A percentile compares a stretch with the other conserved stretches of the same genome.
Conservation (phyloP, 768 basidiomycete genomes). For the Tulasnella sp. region DNA sequence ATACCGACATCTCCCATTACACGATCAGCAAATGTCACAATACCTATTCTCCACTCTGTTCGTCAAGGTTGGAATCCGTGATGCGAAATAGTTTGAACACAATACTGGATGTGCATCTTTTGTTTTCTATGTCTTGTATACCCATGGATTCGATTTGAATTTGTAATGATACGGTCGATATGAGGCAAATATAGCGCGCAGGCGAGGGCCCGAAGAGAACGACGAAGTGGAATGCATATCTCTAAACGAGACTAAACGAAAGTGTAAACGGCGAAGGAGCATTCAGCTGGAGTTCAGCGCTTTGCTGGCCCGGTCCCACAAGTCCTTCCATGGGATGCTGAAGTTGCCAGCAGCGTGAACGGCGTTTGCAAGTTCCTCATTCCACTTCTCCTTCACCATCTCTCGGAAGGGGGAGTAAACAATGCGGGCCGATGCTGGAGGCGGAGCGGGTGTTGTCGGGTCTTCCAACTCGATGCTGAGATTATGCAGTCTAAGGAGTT, state of each 20-base stretch:
- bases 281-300: constrained; percentile 1
- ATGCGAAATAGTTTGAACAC: constrained; percentile 36
- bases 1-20: constrained; percentile 86
- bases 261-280: neutral
- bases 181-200: neutral
- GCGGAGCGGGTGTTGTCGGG: constrained; percentile 14
- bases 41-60: constrained; percentile 95
- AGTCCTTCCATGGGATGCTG: constrained; percentile 15
- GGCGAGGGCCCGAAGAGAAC: neutral
- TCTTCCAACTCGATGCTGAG: constrained; percentile 18
- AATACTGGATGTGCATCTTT: neutral
- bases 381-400: constrained; percentile 31
- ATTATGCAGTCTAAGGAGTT: constrained; percentile 18
- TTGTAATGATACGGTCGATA: neutral
- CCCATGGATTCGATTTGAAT: neutral
- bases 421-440: constrained; percentile 19
- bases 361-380: constrained; percentile 17
- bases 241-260: neutral
- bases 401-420: constrained; percentile 27
- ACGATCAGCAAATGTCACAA: constrained; percentile 84
- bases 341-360: constrained; percentile 8
- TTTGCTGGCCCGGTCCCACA: constrained; percentile 17
- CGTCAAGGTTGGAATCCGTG: constrained; percentile 61
- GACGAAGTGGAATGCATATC: neutral
- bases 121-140: neutral